Percentiles rank a stretch among this genome's conserved stretches.
These are phyloP conservation scores for Globisporangium splendens DNA, from an alignment of 352 stramenopile genomes.

Conservation along the genomic window DNA sequence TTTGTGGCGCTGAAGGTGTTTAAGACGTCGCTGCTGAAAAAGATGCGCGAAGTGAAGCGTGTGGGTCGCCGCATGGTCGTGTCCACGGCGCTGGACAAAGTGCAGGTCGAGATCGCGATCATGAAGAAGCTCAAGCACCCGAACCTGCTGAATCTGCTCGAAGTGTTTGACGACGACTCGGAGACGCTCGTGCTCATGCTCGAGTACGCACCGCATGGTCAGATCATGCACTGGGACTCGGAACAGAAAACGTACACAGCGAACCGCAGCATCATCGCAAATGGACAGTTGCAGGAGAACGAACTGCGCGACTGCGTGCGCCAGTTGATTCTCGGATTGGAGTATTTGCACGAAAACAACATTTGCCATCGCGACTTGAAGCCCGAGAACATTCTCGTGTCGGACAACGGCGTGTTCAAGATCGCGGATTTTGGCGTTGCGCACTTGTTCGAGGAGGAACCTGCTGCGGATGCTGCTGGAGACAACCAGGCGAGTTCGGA, in stretches of 20 bases:
- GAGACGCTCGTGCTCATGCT: slow-evolving; percentile 84
- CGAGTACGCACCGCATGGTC: slow-evolving; percentile 75
- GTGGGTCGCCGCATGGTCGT: slow-evolving; percentile 80
- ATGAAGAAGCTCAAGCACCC: slow-evolving; percentile 86
- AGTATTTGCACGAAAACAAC: slow-evolving; percentile 83
- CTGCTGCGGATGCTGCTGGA: not conserved
- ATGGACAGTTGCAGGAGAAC: slow-evolving; percentile 40
- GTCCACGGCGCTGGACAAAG: slow-evolving; percentile 83
- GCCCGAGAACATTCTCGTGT: slow-evolving; percentile 81
- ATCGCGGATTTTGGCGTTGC: slow-evolving; percentile 86
- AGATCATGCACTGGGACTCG: slow-evolving; percentile 85
- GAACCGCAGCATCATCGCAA: slow-evolving; percentile 16
- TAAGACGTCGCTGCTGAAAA: slow-evolving; percentile 82
- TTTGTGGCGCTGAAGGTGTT: slow-evolving; percentile 84
- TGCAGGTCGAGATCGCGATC: slow-evolving; percentile 86
- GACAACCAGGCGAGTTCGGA: slow-evolving; percentile 8
- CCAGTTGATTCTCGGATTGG: slow-evolving; percentile 69
- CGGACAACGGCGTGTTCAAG: slow-evolving; percentile 66
- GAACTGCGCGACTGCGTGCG: slow-evolving; percentile 63
- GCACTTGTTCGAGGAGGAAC: slow-evolving; percentile 73
- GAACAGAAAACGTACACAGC: slow-evolving; percentile 50
- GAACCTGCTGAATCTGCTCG: slow-evolving; percentile 76
- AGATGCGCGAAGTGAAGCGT: slow-evolving; percentile 84
- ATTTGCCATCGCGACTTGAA: slow-evolving; percentile 88
- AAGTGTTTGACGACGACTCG: slow-evolving; percentile 80